These are phyloP conservation scores for Lentinus tigrinus DNA, from an alignment of 768 basidiomycete species.

Conservation along the genomic window DNA sequence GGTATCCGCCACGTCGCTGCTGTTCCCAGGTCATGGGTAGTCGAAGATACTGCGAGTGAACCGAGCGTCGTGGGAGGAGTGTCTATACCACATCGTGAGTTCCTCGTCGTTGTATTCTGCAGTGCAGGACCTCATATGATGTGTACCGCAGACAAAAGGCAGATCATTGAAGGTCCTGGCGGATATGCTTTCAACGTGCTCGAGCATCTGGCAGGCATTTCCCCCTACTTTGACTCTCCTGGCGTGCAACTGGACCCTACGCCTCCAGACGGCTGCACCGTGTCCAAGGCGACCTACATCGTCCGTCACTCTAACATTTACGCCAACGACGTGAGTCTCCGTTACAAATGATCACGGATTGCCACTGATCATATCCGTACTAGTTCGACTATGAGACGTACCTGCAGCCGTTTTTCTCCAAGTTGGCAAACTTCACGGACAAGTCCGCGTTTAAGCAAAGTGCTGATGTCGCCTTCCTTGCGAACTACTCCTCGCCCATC, in stretches of 20 bases:
- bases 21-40: not conserved
- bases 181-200: slow-evolving; percentile 14
- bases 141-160: slow-evolving; percentile 7
- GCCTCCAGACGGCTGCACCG: slow-evolving; percentile 13
- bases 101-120: not conserved
- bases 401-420: slow-evolving; percentile 15
- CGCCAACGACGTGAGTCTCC: slow-evolving; percentile 15
- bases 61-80: not conserved
- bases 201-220: slow-evolving; percentile 16
- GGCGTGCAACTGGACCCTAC: slow-evolving; percentile 16
- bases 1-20: not conserved
- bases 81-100: slow-evolving; percentile 9
- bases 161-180: slow-evolving; percentile 8
- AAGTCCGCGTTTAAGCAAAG: slow-evolving; percentile 6
- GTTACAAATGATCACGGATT: not conserved
- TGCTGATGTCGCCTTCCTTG: slow-evolving; percentile 11
- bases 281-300: slow-evolving; percentile 18
- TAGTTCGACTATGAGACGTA: slow-evolving; percentile 20
- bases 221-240: slow-evolving; percentile 20
- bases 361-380: not conserved
- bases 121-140: not conserved
- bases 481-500: slow-evolving; percentile 16
- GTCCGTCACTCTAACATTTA: slow-evolving; percentile 22
- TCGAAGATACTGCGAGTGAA: not conserved
- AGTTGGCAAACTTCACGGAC: slow-evolving; percentile 17